Conservation (phyloP, 139 green algal species). For the Auxenochlorella protothecoides region DNA sequence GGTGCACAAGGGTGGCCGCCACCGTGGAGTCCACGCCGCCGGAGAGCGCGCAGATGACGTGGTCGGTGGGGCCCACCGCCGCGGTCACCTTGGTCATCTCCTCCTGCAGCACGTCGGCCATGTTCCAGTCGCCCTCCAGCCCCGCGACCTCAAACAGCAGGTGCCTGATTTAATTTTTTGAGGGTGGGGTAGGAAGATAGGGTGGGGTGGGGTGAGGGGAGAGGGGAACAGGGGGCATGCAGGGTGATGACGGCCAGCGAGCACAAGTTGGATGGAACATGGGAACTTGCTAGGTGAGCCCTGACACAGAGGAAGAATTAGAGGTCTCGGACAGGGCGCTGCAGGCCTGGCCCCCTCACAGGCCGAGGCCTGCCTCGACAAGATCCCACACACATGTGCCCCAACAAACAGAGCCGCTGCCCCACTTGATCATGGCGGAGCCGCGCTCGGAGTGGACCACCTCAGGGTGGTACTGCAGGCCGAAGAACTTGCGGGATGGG, state of each 20-base stretch:
- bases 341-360: no score
- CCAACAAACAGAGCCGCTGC: background rate
- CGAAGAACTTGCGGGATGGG: conserved; percentile 62
- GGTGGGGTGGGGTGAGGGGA: background rate
- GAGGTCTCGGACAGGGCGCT: no score
- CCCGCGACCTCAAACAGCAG: conserved; percentile 81
- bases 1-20: conserved; percentile 93
- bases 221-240: background rate
- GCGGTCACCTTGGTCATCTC: conserved; percentile 54
- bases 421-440: conserved; percentile 57
- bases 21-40: conserved; percentile 95
- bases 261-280: no score
- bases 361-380: background rate
- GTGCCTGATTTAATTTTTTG: conserved; percentile 37
- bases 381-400: background rate
- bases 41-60: conserved; percentile 96
- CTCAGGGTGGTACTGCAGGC: conserved; percentile 97
- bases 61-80: conserved; percentile 72
- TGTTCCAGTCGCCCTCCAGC: conserved; percentile 79
- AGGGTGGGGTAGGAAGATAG: background rate
- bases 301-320: no score
- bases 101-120: conserved; percentile 91
- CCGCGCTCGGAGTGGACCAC: conserved; percentile 82
- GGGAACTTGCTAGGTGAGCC: no score
- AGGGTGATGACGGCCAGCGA: background rate